A percentile compares a stretch with the other conserved stretches of the same genome.
Conservation (phyloP, 768 basidiomycete species). For the Termitomyces sp. region DNA sequence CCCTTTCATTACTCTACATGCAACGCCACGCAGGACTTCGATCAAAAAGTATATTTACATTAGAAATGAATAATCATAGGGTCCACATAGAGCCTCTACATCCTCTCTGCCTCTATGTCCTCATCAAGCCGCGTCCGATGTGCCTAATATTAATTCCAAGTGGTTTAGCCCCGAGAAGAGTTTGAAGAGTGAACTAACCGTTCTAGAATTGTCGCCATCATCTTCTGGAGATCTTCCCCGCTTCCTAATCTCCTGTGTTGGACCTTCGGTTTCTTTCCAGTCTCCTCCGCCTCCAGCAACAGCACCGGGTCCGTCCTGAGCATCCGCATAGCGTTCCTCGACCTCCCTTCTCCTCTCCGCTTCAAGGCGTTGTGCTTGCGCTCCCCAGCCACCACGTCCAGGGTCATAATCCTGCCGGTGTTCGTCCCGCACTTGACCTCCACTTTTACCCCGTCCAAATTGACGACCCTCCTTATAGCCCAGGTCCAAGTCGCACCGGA, state of each 20-base stretch:
- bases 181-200: constrained; percentile 34
- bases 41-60: constrained; percentile 10
- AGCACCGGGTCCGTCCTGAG: constrained; percentile 71
- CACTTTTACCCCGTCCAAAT: constrained; percentile 95
- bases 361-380: constrained; percentile 71
- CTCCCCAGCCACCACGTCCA: constrained; percentile 93
- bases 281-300: constrained; percentile 83
- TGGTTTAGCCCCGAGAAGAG: constrained; percentile 5
- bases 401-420: constrained; percentile 96
- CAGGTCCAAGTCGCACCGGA: constrained; percentile 94
- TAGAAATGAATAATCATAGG: constrained; percentile 18
- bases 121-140: constrained; percentile 60
- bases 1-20: neutral
- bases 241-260: constrained; percentile 39
- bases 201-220: constrained; percentile 53
- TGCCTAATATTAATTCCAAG: constrained; percentile 29
- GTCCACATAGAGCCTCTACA: constrained; percentile 37
- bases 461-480: constrained; percentile 97
- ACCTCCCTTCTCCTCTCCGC: constrained; percentile 74
- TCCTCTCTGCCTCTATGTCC: constrained; percentile 63
- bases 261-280: constrained; percentile 65
- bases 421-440: constrained; percentile 96
- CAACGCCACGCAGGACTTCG: neutral
- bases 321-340: constrained; percentile 83
- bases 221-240: constrained; percentile 76